A percentile compares a stretch with the other conserved stretches of the same genome.
These are phyloP conservation scores for Saccharum spontaneum DNA, from an alignment of 176 grass and related monocot species.

Conservation along the genomic window DNA sequence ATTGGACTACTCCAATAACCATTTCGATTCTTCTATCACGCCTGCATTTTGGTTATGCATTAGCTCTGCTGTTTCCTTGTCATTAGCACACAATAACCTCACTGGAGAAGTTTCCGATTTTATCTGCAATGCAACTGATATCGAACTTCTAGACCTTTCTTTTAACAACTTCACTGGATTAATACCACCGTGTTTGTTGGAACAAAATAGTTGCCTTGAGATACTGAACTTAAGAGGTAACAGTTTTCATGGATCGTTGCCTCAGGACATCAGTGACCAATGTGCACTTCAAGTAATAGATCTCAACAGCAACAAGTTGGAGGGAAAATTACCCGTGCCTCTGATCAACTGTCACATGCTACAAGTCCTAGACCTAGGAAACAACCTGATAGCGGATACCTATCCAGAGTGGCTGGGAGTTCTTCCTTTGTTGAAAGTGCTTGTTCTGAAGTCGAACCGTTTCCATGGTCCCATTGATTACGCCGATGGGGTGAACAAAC, in stretches of 20 bases:
- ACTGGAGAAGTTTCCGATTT: background rate
- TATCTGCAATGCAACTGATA: background rate
- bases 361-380: background rate
- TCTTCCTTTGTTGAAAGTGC: background rate
- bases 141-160: background rate
- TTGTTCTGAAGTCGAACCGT: background rate
- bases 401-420: background rate
- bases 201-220: background rate
- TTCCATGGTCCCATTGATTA: background rate
- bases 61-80: background rate
- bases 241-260: background rate
- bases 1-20: conserved; percentile 55
- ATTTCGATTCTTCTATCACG: conserved; percentile 35
- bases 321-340: background rate
- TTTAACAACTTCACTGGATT: background rate
- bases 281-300: background rate
- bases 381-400: background rate
- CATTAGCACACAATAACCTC: background rate
- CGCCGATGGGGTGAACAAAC: background rate
- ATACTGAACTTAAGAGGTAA: background rate
- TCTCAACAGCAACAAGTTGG: background rate
- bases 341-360: background rate
- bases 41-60: conserved; percentile 20
- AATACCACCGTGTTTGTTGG: background rate
- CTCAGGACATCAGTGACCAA: background rate